Base-by-base conservation (phyloP, 2,329 filamentous ascomycete species). In the Septoria linicola region DNA sequence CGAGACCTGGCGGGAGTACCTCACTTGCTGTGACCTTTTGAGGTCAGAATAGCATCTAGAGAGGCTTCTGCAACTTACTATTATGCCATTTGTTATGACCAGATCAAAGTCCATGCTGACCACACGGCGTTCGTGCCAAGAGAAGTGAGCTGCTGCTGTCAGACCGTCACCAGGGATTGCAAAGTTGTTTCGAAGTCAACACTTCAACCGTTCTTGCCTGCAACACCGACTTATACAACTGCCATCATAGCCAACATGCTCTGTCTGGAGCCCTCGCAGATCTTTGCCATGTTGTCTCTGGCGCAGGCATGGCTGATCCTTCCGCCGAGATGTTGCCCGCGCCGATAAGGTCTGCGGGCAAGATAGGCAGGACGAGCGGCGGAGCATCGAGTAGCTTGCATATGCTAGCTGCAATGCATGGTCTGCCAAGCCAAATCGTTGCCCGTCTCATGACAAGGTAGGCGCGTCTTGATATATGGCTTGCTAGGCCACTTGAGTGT, bases 1-100 rank as follows among this genome's bases (percentile, higher is more conserved):
- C 72, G 6, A 73, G 67, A 2, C 70, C 71, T 4, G 65, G 58
- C 8, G 71, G 67, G 2, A 77, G 64, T 4, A 76, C 64, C 53
- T 78, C 75, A 19, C 71, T 69, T 3, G 76, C 73, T 17, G 75
- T 78, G 35, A 75, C 72, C 73, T 76, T n/a, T 6, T 23, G 4
- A 14, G 8, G 7, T 47, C 17, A 44, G 32, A 43, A 35, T 6
- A 52, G 36, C 32, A 54, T 20, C 8, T 11, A 14, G 11, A 21
- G 20, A 17, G 4, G 13, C 23, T 21, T 41, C 19, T 2, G 21
- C 27, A 17, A 58, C 54, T 61, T 62, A 74, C 72, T 51, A 75
- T 69, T 4, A 69, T 69, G 8, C 70, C 71, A 59, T 74, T 74
- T 48, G 63, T 69, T 27, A 75, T 60, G 32, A 75, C 63, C 21